Percentiles rank a stretch among this genome's conserved stretches.
Conservation (phyloP, 164 flowering plant species). For the Magnolia officinalis region DNA sequence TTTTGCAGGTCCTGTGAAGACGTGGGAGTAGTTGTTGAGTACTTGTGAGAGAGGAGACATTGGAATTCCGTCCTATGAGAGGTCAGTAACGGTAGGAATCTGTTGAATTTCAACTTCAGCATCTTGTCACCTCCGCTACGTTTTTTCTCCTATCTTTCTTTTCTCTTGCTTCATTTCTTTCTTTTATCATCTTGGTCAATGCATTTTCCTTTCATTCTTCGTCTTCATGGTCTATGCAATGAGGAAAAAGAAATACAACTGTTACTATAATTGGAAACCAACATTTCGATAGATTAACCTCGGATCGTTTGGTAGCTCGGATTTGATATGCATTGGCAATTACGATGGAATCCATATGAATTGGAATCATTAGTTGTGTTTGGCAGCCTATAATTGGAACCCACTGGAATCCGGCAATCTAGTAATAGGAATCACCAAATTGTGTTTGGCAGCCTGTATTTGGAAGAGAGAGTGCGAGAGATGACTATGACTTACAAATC, state of each 20-base stretch:
- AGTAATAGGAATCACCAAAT: no score
- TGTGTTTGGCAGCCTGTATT: no score
- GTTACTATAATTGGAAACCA: not conserved
- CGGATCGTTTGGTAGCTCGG: no score
- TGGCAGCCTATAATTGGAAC: no score
- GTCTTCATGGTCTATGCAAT: not conserved
- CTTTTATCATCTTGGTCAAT: not conserved
- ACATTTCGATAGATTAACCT: no score
- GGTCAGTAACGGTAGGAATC: not conserved
- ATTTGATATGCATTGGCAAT: no score
- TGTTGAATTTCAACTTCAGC: conserved; percentile 1
- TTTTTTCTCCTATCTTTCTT: not conserved
- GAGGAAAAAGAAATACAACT: not conserved
- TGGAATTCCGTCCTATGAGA: not conserved
- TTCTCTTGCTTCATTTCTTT: not conserved
- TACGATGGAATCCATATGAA: no score
- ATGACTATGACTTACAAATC: no score
- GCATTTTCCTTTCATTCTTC: not conserved
- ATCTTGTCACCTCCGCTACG: not conserved
- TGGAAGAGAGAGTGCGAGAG: no score
- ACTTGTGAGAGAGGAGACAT: not conserved
- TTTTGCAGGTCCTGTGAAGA: conserved; percentile 22
- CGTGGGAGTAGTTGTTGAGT: not conserved
- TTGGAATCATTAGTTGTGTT: no score
- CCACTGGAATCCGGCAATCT: no score